Conservation (phyloP, 352 stramenopile species). For the Phytophthora meadii region DNA sequence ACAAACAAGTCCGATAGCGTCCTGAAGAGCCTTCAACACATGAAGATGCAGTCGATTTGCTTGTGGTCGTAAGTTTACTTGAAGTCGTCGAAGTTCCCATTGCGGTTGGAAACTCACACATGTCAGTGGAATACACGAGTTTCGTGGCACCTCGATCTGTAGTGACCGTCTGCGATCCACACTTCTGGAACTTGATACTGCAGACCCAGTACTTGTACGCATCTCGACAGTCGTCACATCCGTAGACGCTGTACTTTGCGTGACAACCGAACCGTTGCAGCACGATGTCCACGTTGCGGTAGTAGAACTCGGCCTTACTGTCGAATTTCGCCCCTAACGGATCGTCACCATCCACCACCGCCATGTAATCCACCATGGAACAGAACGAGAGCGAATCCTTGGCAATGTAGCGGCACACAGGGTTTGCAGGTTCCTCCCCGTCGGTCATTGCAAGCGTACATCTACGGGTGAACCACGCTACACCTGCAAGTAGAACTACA, state of each 20-base stretch:
- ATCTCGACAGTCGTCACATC: conserved; percentile 82
- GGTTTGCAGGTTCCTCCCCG: conserved; percentile 53
- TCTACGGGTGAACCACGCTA: conserved; percentile 1
- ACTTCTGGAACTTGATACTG: conserved; percentile 86
- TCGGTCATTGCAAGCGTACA: conserved; percentile 22
- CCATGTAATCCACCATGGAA: conserved; percentile 86
- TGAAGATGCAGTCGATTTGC: conserved; percentile 8
- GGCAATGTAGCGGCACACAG: conserved; percentile 54
- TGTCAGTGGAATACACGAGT: conserved; percentile 21
- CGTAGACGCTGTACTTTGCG: conserved; percentile 83
- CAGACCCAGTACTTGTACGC: conserved; percentile 92
- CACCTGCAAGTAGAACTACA: not conserved
- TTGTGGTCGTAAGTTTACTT: conserved; percentile 5
- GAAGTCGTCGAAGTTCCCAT: conserved; percentile 7
- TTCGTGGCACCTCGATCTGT: conserved; percentile 24
- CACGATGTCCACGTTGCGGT: conserved; percentile 83
- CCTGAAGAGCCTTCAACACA: conserved; percentile 58
- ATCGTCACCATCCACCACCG: conserved; percentile 70
- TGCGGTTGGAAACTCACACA: conserved; percentile 40
- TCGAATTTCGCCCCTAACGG: conserved; percentile 57
- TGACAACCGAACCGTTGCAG: conserved; percentile 85
- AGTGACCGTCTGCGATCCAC: conserved; percentile 38
- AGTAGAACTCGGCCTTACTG: conserved; percentile 73
- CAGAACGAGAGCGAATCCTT: conserved; percentile 82
- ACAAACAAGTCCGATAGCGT: conserved; percentile 73